Base-by-base conservation (phyloP, 805 yeast genomes). In the Starmerella sirachaensis region DNA sequence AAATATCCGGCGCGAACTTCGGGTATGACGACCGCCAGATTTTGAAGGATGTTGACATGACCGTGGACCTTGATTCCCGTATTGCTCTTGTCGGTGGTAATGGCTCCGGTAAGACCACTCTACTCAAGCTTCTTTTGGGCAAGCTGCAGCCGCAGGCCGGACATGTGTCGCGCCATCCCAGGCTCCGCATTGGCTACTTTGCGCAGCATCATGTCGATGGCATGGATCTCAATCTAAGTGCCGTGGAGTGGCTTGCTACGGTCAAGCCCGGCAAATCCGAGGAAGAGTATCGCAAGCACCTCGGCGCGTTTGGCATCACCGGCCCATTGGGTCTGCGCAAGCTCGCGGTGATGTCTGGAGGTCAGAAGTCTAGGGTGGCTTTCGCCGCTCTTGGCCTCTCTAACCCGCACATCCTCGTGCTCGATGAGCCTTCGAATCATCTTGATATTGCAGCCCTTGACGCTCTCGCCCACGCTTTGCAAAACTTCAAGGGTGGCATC, bases 121-220 rank as follows among this genome's bases (percentile, higher is more conserved):
- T 91, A 45, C 69, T 91, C 55, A 88, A 88, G 58, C 65, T 91
- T 29, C 65, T 91, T 50, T 76, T 86, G 73, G 95, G 82, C 46
- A 73, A 66, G 48, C 63, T 80, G 37, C 63, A 65, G 17, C 96
- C 98, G 2, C 55, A 75, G 30, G 66, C 63, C n/a, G 98, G 98
- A 39, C 67, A 70, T 39, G 78, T 86, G 16, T 70, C 83, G 17
- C 73, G 74, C 47, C 86, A 91, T 54, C 78, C 91, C 29, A 71
- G 96, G 51, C 65, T 91, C 49, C 73, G 97, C 62, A 80, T 91
- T 38, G 97, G 94, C 13, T 91, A 91, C 60, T 91, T 91, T 64
- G 96, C 98, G 12, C 98, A 91, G 65, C 97, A 91, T 59, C 98
- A 91, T 54, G 93, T 91, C 49, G 98, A 91, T 53, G 78, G 86